A percentile compares a stretch with the other conserved stretches of the same genome.
Evolutionary conservation across 805 yeast genomes (phyloP).

Genomic region (Ogataea pilisensis): DNA sequence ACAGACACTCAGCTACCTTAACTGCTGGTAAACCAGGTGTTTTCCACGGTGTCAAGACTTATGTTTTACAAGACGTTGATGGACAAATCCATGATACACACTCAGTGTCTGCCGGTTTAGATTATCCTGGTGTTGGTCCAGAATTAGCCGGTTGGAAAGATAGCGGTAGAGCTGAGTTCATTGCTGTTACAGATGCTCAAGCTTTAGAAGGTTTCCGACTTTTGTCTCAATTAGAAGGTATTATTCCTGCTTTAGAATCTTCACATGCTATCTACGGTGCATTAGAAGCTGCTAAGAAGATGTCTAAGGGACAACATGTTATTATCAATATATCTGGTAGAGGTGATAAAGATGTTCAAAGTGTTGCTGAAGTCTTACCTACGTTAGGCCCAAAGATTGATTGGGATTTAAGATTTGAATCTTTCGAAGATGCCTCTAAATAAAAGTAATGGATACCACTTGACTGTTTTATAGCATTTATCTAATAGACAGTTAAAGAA

Average conservation of each 20-base stretch:
- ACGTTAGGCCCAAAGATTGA: conserved; percentile 83
- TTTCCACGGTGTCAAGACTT: conserved; percentile 95
- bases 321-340: conserved; percentile 94
- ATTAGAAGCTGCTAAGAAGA: conserved; percentile 76
- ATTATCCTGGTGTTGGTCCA: conserved; percentile 99
- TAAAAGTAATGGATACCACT: conserved; percentile 2
- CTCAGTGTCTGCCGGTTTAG: conserved; percentile 97
- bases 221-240: conserved; percentile 92
- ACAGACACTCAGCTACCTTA: conserved; percentile 89
- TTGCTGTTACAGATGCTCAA: conserved; percentile 93
- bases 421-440: conserved; percentile 30
- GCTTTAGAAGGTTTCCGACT: conserved; percentile 88
- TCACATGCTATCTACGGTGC: conserved; percentile 96
- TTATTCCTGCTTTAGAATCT: conserved; percentile 96
- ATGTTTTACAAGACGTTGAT: conserved; percentile 82
- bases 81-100: conserved; percentile 98
- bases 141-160: conserved; percentile 95
- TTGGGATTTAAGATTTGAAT: conserved; percentile 92
- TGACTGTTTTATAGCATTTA: not conserved
- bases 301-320: conserved; percentile 74
- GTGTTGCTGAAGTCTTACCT: conserved; percentile 93
- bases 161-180: conserved; percentile 85
- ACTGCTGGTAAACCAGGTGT: conserved; percentile 97
- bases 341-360: conserved; percentile 98
- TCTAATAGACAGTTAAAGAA: too few species aligned